Base-by-base conservation (phyloP, 768 basidiomycete species). In the Suillus paluster region DNA sequence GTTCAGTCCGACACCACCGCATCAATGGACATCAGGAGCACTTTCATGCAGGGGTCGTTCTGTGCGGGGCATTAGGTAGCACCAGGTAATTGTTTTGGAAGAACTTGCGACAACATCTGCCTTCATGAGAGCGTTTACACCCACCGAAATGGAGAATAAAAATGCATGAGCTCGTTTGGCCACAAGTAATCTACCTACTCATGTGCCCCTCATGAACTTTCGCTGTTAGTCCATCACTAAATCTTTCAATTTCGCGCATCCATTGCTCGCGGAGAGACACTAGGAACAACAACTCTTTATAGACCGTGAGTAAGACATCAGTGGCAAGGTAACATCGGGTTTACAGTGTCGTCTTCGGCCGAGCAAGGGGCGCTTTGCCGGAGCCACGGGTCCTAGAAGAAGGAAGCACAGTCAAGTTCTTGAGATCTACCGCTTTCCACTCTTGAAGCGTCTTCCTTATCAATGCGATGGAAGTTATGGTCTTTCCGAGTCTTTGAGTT, bases 1-100 rank as follows among this genome's bases (percentile, higher is more conserved):
- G 36, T 46, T 46, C n/a, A 56, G 41, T 42, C 54, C 54, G 19
- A 56, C 54, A 23, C 54, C 54, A 12, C 54, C 36, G 54, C 54
- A 17, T 42, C 23, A 36, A 46, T 56, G 21, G 33, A 56, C 34
- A 38, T 46, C 11, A 45, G 54, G n/a, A 56, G n/a, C 14, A 56
- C 54, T 41, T 56, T 56, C 54, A 38, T 56, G 21, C 15, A 15
- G 21, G 12, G 7, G 46, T 46, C 12, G 54, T 36, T 25, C 48
- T 49, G 27, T 17, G 27, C 48, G 19, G 27, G 25, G 10, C 5
- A 19, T 49, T 49, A 49, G 48, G 25, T 19, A 11, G 25, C 27
- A 27, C 5, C 10, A 5, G 9, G 48, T 11, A 49, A n/a, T 17
- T 49, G 11, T 49, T 25, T 48, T 5, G 46, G 17, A 49, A 19